Evolutionary conservation across 345 rosid species (phyloP), one percentile per base, ranked within the genome.

Genomic region (Mercurialis annua): DNA sequence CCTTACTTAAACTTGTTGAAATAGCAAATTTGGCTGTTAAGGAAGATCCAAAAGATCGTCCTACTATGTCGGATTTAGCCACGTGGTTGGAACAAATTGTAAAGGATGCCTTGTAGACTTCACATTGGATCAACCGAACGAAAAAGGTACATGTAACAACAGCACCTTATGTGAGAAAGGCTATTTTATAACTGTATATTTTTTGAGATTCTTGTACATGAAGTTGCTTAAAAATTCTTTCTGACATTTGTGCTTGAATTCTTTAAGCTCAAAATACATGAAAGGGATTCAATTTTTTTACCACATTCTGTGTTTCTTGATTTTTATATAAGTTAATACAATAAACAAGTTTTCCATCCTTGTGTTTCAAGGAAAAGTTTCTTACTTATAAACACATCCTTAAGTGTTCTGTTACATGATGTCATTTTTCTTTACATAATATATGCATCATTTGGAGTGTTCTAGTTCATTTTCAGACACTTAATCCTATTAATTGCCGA

Each of bases 1-100:
- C 96, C 15, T 77, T 93, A 43, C 88, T 93, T 47, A 90, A 84
- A 69, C 78, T 93, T 43, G 96, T 92, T 2, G 96, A 90, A 62
- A 65, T 90, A 73, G 92, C 92, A 21, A 92, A 89, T 66, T 44
- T 83, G 73, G 85, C 92, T 62, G 73, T 89, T 27, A 81, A 86
- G 61, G 90, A 87, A 64, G 79, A 83, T 81, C 90, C 92, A 0
- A 77, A 62, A 46, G 83, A 86, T 71, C 92, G 91, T 65, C 97
- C 98, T 47, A 63, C 71, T 0, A 85, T 90, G 81, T 77, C 91
- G 30, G 85, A 86, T 56, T 62, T 87, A 56, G 87, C 84, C 3
- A 78, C 71, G 20, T 83, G 71, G 83, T 78, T 94, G 85, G 92
- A 86, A 73, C 86, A 84, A 60, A 75, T 85, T 64, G 83, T 76